These are phyloP conservation scores for Nemania bipapillata DNA, from an alignment of 2,329 filamentous ascomycete species.

Conservation along the genomic window DNA sequence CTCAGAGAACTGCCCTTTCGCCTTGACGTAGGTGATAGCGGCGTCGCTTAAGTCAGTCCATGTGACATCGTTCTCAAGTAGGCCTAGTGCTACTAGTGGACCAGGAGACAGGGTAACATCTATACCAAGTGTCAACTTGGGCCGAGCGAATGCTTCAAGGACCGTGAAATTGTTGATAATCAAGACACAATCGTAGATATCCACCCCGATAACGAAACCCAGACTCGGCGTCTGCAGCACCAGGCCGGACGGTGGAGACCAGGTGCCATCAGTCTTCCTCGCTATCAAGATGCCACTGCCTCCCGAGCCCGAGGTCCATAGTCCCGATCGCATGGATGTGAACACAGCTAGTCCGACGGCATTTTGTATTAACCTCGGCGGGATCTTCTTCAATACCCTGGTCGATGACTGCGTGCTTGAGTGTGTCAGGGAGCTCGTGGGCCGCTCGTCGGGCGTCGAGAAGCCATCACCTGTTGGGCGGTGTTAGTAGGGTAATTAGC, in stretches of 20 bases:
- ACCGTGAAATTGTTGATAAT: slow-evolving; percentile 89
- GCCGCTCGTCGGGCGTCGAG: slow-evolving; percentile 59
- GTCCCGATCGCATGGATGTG: slow-evolving; percentile 91
- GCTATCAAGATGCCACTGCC: slow-evolving; percentile 89
- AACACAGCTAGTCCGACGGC: slow-evolving; percentile 93
- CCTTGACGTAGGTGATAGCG: slow-evolving; percentile 69
- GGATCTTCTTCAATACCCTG: slow-evolving; percentile 81
- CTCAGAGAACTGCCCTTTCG: slow-evolving; percentile 65
- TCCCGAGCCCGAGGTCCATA: slow-evolving; percentile 91
- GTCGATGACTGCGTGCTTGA: slow-evolving; percentile 60
- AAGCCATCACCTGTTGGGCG: slow-evolving; percentile 64
- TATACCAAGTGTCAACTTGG: slow-evolving; percentile 81
- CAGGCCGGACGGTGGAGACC: slow-evolving; percentile 91
- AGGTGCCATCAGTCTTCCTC: slow-evolving; percentile 83
- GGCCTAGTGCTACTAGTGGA: slow-evolving; percentile 70
- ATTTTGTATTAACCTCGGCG: slow-evolving; percentile 83
- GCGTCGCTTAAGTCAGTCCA: slow-evolving; percentile 66
- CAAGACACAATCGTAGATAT: slow-evolving; percentile 95
- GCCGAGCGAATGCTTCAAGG: slow-evolving; percentile 82
- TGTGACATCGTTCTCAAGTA: slow-evolving; percentile 62
- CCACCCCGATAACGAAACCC: slow-evolving; percentile 89
- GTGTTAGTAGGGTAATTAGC: slow-evolving; percentile 32
- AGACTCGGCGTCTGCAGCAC: slow-evolving; percentile 88
- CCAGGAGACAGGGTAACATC: slow-evolving; percentile 82
- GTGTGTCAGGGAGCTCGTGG: slow-evolving; percentile 48